Evolutionary conservation across 345 rosid species (phyloP), one percentile per base, ranked within the genome.

Genomic region (thale cress (Arabidopsis thaliana)): DNA sequence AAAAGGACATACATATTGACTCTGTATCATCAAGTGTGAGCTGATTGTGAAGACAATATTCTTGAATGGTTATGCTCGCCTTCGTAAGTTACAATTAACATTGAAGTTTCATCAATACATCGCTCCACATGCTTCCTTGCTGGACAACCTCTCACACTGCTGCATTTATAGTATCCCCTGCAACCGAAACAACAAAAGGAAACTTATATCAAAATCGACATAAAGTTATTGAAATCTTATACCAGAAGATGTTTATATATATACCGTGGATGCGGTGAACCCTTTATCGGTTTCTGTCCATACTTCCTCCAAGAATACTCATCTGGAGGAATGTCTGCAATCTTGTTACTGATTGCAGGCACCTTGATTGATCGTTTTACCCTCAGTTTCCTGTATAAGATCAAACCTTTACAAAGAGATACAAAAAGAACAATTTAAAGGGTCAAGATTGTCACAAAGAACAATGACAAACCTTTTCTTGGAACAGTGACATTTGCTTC

Each of bases 51-150:
- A 38, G 82, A 73, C 70, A 75, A 67, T 58, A 82, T 57, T 81
- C 89, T 82, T 49, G 93, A 82, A 77, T 91, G 97, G 37, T 82
- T 91, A 71, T 91, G 97, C 49, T 88, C 93, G 0, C 90, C 91
- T 84, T 91, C 93, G 38, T 91, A 91, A 1, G 92, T 91, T 44
- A 91, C 90, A 71, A 86, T 85, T 46, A 91, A 77, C 97, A 88
- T 88, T 1, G 97, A 79, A 51, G 92, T 86, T 20, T 91, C 93
- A 76, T 88, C 92, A 34, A 81, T 42, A 78, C 97, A 86, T 71
- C 93, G 84, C 84, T 91, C 96, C 5, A 91, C 96, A 37, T 88
- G 96, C 83, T 91, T 91, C 83, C 91, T 87, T 34, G 97, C 97
- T 0, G 97, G 93, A 78, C 93, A 91, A 13, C 93, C 92, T 84